Evolutionary conservation across 1,284 basidiomycete species (phyloP).

Genomic region (Laetiporus sulphureus): DNA sequence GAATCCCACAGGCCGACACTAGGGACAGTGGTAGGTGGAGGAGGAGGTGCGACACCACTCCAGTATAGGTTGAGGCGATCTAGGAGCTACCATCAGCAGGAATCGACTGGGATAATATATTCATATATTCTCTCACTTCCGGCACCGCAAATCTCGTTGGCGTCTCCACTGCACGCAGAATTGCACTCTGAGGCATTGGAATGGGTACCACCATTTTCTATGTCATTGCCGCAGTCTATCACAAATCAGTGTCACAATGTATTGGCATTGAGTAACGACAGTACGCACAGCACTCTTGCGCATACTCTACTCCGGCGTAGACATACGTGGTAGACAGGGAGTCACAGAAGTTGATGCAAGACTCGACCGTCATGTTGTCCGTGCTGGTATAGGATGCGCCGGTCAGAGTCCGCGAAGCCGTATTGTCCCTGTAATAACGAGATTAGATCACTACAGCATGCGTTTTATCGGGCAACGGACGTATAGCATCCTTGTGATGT

Average conservation of each 20-base stretch:
- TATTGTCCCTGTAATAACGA: slow-evolving; percentile 38
- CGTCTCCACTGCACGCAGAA: slow-evolving; percentile 54
- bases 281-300: slow-evolving; percentile 52
- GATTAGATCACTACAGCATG: background rate
- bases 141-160: slow-evolving; percentile 54
- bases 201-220: slow-evolving; percentile 40
- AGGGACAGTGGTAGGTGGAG: slow-evolving; percentile 42
- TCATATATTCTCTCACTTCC: slow-evolving; percentile 16
- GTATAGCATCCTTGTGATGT: slow-evolving; percentile 57
- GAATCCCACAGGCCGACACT: slow-evolving; percentile 55
- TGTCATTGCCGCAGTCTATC: slow-evolving; percentile 57
- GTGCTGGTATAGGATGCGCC: slow-evolving; percentile 37
- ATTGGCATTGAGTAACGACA: too few species aligned
- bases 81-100: slow-evolving; percentile 3
- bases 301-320: slow-evolving; percentile 58
- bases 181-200: slow-evolving; percentile 49
- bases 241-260: too few species aligned
- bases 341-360: slow-evolving; percentile 57
- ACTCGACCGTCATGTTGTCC: slow-evolving; percentile 55
- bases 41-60: slow-evolving; percentile 48
- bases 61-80: slow-evolving; percentile 57
- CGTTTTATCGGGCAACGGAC: slow-evolving; percentile 30
- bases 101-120: slow-evolving; percentile 4
- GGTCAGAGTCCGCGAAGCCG: slow-evolving; percentile 44
- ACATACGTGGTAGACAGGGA: slow-evolving; percentile 38